Conservation (phyloP, 177 flowering plant genomes). For the Vitis hybrid region DNA sequence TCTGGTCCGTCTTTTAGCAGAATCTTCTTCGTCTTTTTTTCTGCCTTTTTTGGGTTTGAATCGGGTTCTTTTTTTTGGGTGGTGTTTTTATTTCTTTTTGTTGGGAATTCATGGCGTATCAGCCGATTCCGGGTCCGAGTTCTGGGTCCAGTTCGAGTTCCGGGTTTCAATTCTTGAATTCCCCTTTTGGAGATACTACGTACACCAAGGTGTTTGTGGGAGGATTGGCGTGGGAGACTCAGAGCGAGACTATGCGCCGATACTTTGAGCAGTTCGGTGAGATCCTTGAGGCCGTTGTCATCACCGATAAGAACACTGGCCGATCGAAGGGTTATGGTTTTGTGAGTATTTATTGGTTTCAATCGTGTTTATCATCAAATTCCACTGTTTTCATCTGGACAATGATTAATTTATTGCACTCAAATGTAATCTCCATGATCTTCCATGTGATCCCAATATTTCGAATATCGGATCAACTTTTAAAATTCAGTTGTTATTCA, state of each 20-base stretch:
- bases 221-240: conserved; percentile 96
- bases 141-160: conserved; percentile 67
- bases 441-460: background rate
- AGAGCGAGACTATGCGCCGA: conserved; percentile 75
- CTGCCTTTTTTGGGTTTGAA: background rate
- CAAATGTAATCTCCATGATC: background rate
- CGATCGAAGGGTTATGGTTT: conserved; percentile 98
- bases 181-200: conserved; percentile 92
- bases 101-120: conserved; percentile 56
- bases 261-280: conserved; percentile 93
- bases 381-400: background rate
- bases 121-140: conserved; percentile 54
- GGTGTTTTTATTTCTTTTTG: background rate
- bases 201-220: conserved; percentile 91
- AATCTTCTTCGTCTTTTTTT: conserved; percentile 7
- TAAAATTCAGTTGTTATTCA: too few species aligned
- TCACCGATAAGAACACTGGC: conserved; percentile 89
- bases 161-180: conserved; percentile 67
- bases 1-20: conserved; percentile 2
- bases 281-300: conserved; percentile 94
- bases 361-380: background rate
- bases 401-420: background rate
- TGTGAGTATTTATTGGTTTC: conserved; percentile 55
- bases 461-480: too few species aligned
- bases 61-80: conserved; percentile 1